phyloP scores from a whole-genome alignment of 805 yeast genomes.

The Pichia scutulata region DNA sequence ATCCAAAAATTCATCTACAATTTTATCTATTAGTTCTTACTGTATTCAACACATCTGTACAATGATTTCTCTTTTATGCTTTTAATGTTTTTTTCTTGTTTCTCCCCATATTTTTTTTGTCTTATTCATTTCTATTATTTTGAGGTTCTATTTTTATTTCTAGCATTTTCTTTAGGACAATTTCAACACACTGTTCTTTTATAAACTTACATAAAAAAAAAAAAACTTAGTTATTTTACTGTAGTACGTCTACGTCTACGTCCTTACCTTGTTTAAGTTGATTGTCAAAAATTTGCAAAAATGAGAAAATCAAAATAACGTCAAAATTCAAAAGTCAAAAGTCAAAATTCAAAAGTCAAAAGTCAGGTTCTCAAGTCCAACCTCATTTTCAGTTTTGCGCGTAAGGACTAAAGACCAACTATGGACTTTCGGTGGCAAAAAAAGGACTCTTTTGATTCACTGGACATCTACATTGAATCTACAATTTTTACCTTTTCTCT shows the following conservation, averaged over 20 bases:
- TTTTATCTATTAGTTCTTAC: background rate
- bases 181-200: conserved; percentile 4
- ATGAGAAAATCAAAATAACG: too few species aligned
- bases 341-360: background rate
- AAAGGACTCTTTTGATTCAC: background rate
- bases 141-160: background rate
- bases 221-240: too few species aligned
- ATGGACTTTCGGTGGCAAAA: background rate
- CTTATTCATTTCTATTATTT: background rate
- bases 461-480: background rate
- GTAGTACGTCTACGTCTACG: background rate
- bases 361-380: background rate
- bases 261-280: background rate
- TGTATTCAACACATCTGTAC: conserved; percentile 1
- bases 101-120: background rate
- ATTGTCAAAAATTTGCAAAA: too few species aligned
- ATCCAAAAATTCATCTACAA: background rate
- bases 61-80: conserved; percentile 1
- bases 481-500: background rate
- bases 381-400: background rate
- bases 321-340: too few species aligned
- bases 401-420: background rate
- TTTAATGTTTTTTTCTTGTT: background rate
- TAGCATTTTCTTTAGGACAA: background rate
- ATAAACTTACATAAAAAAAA: background rate